Conservation (phyloP, 495 filamentous ascomycete genomes). For the Jackrogersella multiformis region DNA sequence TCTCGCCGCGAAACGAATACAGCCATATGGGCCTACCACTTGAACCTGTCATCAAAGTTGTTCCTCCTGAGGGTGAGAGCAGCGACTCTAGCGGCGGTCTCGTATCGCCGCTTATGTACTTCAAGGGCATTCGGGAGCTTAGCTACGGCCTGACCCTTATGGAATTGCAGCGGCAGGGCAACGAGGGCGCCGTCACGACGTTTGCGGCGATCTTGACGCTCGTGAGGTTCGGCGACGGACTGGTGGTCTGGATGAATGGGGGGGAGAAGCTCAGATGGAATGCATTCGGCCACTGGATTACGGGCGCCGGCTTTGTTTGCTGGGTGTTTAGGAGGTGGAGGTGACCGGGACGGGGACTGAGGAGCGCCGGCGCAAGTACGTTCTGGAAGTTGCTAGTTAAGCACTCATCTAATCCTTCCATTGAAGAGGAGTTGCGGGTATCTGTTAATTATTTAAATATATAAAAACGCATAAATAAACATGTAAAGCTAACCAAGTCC, state of each 20-base stretch:
- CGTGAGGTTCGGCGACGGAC: conserved; percentile 25
- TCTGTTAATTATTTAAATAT: too few relatives aligned
- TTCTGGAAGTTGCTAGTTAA: too few relatives aligned
- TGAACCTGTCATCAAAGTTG: background rate
- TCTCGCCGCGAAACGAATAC: conserved; percentile 23
- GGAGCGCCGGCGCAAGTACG: too few relatives aligned
- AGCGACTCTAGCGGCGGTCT: background rate
- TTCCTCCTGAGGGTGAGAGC: background rate
- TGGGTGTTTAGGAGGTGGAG: conserved; percentile 26
- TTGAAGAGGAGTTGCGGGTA: too few relatives aligned
- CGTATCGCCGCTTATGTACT: conserved; percentile 32
- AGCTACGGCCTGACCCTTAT: conserved; percentile 17
- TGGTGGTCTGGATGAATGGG: conserved; percentile 28
- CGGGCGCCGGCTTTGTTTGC: conserved; percentile 16
- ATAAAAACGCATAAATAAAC: too few relatives aligned
- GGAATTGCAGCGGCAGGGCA: conserved; percentile 18
- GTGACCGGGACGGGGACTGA: too few relatives aligned
- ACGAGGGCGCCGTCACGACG: conserved; percentile 14
- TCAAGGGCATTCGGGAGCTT: conserved; percentile 33
- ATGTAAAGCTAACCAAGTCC: too few relatives aligned
- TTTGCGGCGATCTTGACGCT: conserved; percentile 25
- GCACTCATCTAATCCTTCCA: too few relatives aligned
- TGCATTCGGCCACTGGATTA: conserved; percentile 29
- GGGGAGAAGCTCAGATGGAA: conserved; percentile 16
- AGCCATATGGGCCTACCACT: conserved; percentile 19